Percentiles rank a stretch among this genome's conserved stretches.
phyloP scores from a whole-genome alignment of 306 rosid genomes.

The Trifolium fragiferum region DNA sequence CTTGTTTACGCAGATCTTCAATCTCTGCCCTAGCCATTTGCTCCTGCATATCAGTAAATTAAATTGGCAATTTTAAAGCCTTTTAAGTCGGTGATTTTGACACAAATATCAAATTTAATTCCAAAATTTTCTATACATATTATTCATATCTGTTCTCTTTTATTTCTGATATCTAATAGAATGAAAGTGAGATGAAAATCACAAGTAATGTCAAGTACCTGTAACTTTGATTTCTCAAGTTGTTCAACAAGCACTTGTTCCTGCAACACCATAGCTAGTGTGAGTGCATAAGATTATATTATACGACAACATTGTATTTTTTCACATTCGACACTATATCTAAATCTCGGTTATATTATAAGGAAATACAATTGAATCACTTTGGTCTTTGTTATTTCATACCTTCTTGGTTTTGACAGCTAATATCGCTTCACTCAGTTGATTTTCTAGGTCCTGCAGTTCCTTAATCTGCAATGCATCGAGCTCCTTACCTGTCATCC shows the following conservation, averaged over 20 bases:
- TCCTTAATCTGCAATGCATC: conserved; percentile 67
- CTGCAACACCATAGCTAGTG: conserved; percentile 45
- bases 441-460: conserved; percentile 62
- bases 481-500: conserved; percentile 68
- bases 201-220: conserved; percentile 45
- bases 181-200: neutral
- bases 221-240: conserved; percentile 59
- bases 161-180: neutral
- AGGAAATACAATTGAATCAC: neutral
- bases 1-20: neutral
- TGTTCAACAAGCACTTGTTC: conserved; percentile 66
- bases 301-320: too few relatives aligned
- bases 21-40: neutral
- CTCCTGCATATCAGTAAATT: neutral
- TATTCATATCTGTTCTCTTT: neutral
- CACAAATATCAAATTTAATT: too few relatives aligned
- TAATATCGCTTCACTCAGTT: conserved; percentile 57
- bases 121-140: too few relatives aligned
- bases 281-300: neutral
- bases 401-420: conserved; percentile 74
- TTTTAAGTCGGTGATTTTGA: too few relatives aligned
- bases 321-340: too few relatives aligned
- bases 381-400: neutral
- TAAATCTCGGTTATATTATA: neutral
- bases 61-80: too few relatives aligned